phyloP scores from a whole-genome alignment of 768 basidiomycete genomes.

The Pleurotus sapidus region DNA sequence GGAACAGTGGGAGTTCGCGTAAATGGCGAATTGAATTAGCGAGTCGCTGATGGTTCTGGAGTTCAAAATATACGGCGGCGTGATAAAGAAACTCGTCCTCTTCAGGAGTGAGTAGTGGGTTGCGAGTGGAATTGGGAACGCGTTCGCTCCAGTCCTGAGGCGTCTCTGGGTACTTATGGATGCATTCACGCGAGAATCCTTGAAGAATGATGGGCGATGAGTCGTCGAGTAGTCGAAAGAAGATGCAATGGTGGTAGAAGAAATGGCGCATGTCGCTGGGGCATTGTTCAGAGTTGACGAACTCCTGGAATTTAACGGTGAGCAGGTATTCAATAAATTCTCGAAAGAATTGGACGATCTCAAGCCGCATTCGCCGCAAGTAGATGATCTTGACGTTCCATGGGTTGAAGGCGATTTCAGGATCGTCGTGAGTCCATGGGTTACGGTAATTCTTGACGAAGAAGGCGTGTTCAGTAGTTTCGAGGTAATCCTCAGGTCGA shows the following conservation, averaged over 20 bases:
- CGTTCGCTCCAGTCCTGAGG: background rate
- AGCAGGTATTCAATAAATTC: background rate
- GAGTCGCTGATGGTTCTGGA: background rate
- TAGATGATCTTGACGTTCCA: too few species aligned
- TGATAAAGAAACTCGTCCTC: background rate
- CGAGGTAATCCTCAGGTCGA: too few species aligned
- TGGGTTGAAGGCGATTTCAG: too few species aligned
- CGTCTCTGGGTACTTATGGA: background rate
- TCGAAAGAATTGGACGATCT: background rate
- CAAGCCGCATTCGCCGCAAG: too few species aligned
- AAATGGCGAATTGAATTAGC: background rate
- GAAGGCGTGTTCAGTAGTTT: too few species aligned
- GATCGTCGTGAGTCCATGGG: too few species aligned
- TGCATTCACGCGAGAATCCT: background rate
- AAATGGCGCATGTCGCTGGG: background rate
- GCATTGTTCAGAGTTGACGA: background rate
- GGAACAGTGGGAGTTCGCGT: background rate
- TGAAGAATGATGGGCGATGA: background rate
- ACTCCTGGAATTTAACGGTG: background rate
- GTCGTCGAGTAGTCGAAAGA: background rate
- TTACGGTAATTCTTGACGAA: too few species aligned
- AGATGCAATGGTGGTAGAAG: background rate
- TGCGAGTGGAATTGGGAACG: background rate
- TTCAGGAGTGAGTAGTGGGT: background rate
- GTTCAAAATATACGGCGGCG: background rate